These are phyloP conservation scores for Malus fusca DNA, from an alignment of 306 rosid genomes.

Conservation along the genomic window DNA sequence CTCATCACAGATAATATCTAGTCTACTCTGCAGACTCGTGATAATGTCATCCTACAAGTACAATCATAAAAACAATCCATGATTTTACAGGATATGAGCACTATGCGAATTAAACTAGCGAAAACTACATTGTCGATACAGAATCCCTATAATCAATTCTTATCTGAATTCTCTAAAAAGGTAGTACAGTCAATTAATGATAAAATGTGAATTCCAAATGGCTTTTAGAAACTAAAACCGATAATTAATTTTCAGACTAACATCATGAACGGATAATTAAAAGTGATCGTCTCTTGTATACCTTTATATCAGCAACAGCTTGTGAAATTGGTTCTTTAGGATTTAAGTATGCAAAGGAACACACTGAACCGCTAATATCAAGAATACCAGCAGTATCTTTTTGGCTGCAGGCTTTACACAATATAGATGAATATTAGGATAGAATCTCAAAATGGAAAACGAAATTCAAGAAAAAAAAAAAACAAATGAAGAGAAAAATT, in stretches of 20 bases:
- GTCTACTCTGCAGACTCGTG: constrained; percentile 75
- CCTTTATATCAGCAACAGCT: constrained; percentile 77
- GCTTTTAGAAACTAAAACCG: not conserved
- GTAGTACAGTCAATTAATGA: constrained; percentile 1
- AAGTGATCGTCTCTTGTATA: constrained; percentile 14
- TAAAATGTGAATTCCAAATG: not conserved
- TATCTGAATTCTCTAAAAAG: not conserved
- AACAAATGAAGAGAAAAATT: not conserved
- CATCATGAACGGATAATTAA: not conserved
- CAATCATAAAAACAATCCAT: constrained; percentile 12
- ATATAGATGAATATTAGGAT: constrained; percentile 18
- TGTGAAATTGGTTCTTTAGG: constrained; percentile 69
- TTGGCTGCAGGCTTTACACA: constrained; percentile 64
- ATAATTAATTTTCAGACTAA: not conserved
- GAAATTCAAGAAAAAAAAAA: not conserved
- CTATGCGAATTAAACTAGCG: not conserved
- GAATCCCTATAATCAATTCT: not conserved
- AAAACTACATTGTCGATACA: not conserved
- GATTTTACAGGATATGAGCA: not conserved
- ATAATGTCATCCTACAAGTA: constrained; percentile 65
- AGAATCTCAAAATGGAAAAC: constrained; percentile 1
- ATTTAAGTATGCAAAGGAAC: constrained; percentile 80
- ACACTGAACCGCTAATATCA: constrained; percentile 56
- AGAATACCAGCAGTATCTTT: constrained; percentile 58
- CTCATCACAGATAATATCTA: constrained; percentile 85